Evolutionary conservation across 73 alveolate genomes (phyloP).

Genomic region (Durusdinium trenchii): DNA sequence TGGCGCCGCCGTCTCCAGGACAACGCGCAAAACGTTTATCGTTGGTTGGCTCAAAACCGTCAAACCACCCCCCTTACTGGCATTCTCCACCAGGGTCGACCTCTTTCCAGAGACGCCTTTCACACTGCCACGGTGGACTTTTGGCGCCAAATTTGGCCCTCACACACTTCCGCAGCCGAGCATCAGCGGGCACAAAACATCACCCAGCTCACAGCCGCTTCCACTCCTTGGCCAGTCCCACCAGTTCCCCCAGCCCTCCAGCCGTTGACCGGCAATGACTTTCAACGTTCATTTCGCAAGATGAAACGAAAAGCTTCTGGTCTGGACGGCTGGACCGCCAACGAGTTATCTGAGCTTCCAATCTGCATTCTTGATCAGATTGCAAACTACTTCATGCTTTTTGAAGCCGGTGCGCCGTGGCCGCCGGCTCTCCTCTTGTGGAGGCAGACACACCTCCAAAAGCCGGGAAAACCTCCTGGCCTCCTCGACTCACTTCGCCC

Average conservation of each 20-base stretch:
- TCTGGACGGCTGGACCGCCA: neutral
- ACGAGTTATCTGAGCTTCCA: neutral
- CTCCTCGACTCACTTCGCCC: neutral
- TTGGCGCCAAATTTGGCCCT: neutral
- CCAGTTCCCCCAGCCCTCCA: neutral
- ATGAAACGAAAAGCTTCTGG: neutral
- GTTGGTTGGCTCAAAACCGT: neutral
- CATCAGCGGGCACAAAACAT: no score
- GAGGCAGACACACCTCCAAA: neutral
- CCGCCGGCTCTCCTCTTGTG: neutral
- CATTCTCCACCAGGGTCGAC: neutral
- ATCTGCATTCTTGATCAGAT: neutral
- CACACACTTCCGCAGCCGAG: no score
- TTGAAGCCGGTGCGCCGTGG: neutral
- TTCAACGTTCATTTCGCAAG: neutral
- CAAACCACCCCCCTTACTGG: neutral
- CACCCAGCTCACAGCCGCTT: no score
- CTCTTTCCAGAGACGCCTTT: neutral
- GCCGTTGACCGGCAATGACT: neutral
- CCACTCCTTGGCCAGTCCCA: neutral
- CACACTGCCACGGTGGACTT: neutral
- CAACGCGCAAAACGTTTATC: neutral
- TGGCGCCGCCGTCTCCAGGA: neutral
- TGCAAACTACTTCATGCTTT: neutral
- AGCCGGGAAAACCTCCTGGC: neutral